Evolutionary conservation across 306 rosid species (phyloP).

Genomic region (Pueraria montana): DNA sequence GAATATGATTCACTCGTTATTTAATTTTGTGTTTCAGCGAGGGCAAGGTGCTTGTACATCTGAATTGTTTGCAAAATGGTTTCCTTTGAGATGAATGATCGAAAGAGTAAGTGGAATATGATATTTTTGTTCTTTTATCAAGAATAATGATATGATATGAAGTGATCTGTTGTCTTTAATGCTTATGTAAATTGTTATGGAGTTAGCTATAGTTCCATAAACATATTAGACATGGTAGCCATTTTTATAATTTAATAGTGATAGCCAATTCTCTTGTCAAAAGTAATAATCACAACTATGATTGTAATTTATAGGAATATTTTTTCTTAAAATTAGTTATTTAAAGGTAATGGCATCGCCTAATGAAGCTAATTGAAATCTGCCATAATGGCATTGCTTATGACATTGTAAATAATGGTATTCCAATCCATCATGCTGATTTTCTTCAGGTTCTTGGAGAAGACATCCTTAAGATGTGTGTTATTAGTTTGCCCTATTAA

Average conservation of each 20-base stretch:
- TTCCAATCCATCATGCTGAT: conserved; percentile 28
- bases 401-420: neutral
- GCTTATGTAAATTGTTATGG: neutral
- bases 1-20: conserved; percentile 35
- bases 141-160: neutral
- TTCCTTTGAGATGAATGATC: conserved; percentile 97
- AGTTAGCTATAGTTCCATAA: conserved; percentile 15
- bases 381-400: conserved; percentile 14
- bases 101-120: conserved; percentile 78
- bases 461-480: conserved; percentile 19
- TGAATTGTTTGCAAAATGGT: conserved; percentile 69
- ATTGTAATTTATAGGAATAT: neutral
- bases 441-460: conserved; percentile 34
- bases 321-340: conserved; percentile 3
- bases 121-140: neutral
- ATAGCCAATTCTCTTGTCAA: conserved; percentile 8
- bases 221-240: conserved; percentile 3
- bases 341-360: conserved; percentile 14
- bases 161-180: neutral
- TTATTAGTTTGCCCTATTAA: conserved; percentile 26
- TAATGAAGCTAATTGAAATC: conserved; percentile 38
- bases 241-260: neutral
- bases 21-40: conserved; percentile 56
- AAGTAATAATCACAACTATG: conserved; percentile 5
- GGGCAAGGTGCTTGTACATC: conserved; percentile 44